Percentiles rank a stretch among this genome's conserved stretches.
Evolutionary conservation across 78 protist genomes (phyloP).

Genomic region (Monocercomonoides exilis): DNA sequence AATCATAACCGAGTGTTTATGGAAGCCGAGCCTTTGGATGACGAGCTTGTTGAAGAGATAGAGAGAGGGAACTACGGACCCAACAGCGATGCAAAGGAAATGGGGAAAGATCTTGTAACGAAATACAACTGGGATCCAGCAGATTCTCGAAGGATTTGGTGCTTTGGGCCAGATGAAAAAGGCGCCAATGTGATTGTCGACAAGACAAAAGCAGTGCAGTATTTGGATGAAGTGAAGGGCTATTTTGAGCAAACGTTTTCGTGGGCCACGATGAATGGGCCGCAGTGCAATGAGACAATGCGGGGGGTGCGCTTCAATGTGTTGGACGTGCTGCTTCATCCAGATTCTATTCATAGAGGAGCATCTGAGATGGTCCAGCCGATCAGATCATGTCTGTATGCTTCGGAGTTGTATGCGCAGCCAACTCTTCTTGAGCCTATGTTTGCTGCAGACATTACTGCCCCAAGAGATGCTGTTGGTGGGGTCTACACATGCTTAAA

Average conservation of each 20-base stretch:
- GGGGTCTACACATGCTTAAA: conserved; percentile 54
- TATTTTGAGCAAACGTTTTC: conserved; percentile 40
- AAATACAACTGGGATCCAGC: conserved; percentile 30
- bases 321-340: conserved; percentile 45
- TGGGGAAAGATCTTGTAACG: too few relatives aligned
- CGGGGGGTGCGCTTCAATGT: conserved; percentile 52
- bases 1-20: conserved; percentile 52
- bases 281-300: conserved; percentile 45
- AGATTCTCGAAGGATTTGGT: conserved; percentile 34
- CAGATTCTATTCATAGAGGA: conserved; percentile 60
- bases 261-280: conserved; percentile 34
- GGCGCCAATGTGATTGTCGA: conserved; percentile 60
- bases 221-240: conserved; percentile 46
- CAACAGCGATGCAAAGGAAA: conserved; percentile 36
- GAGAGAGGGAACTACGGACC: not conserved
- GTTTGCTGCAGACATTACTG: conserved; percentile 20
- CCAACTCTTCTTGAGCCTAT: conserved; percentile 33
- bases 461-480: conserved; percentile 10
- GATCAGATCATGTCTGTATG: too few relatives aligned
- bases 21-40: conserved; percentile 50
- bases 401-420: too few relatives aligned
- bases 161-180: conserved; percentile 23
- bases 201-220: conserved; percentile 54
- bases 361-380: conserved; percentile 51
- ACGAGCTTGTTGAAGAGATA: too few relatives aligned